Conservation (phyloP, 768 basidiomycete genomes). For the Trametes cingulata region DNA sequence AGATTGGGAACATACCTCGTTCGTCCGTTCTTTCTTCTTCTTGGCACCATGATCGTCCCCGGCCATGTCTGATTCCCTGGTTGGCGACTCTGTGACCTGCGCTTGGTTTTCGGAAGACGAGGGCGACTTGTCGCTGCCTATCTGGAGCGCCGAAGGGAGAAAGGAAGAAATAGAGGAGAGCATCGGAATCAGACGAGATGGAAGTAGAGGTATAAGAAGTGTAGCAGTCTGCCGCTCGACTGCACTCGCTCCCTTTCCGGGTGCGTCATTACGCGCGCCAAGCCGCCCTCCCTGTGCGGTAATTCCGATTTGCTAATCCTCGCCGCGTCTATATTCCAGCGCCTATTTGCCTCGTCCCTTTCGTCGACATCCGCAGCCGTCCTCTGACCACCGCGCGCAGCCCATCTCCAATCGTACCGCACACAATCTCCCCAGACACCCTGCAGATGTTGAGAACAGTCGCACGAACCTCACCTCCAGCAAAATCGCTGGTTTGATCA, state of each 20-base stretch:
- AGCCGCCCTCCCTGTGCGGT: background rate
- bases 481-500: background rate
- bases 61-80: constrained; percentile 17
- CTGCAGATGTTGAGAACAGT: background rate
- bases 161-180: constrained; percentile 27
- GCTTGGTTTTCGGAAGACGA: background rate
- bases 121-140: constrained; percentile 19
- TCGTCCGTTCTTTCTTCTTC: constrained; percentile 48
- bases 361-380: background rate
- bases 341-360: background rate
- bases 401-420: background rate
- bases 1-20: constrained; percentile 43
- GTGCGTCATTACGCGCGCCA: constrained; percentile 18
- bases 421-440: no score
- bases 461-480: background rate
- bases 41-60: constrained; percentile 39
- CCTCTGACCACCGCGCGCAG: background rate
- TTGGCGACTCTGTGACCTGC: constrained; percentile 5
- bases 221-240: constrained; percentile 8
- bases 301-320: constrained; percentile 5
- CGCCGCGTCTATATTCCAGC: background rate
- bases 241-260: constrained; percentile 1
- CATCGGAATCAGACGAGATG: constrained; percentile 25
- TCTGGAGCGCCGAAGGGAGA: constrained; percentile 24
- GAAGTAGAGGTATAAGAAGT: constrained; percentile 11